phyloP scores from a whole-genome alignment of 2,329 filamentous ascomycete genomes.

The Paracoccidioides lutzii region DNA sequence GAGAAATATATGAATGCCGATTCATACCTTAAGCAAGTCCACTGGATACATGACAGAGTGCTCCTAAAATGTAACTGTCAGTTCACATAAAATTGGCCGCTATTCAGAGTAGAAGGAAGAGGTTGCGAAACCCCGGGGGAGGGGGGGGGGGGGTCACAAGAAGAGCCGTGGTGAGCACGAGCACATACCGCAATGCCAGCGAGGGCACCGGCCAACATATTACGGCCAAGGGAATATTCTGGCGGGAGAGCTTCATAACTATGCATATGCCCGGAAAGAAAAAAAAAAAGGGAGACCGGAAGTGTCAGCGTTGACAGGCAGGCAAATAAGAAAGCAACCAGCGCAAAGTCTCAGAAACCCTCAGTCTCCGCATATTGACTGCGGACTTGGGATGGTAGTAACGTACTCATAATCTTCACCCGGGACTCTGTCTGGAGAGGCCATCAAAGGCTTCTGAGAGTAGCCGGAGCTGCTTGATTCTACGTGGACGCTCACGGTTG shows the following conservation, averaged over 20 bases:
- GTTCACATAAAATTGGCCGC: background rate
- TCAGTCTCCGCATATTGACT: background rate
- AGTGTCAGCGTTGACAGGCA: background rate
- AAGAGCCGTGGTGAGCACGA: background rate
- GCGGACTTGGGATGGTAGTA: background rate
- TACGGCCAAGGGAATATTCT: conserved; percentile 85
- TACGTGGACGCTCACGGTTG: conserved; percentile 7
- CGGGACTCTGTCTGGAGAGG: conserved; percentile 28
- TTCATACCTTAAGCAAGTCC: conserved; percentile 82
- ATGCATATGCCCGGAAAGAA: conserved; percentile 10
- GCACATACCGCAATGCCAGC: conserved; percentile 78
- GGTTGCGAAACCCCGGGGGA: background rate
- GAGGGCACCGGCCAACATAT: conserved; percentile 93
- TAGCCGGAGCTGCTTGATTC: conserved; percentile 21
- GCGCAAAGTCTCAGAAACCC: background rate
- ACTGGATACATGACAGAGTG: conserved; percentile 99
- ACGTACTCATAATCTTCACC: conserved; percentile 37
- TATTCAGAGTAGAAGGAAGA: background rate
- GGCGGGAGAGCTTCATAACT: conserved; percentile 88
- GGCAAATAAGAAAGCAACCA: conserved; percentile 5
- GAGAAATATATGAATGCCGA: background rate
- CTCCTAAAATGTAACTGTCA: conserved; percentile 46
- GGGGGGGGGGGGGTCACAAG: background rate
- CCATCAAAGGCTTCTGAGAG: conserved; percentile 28
- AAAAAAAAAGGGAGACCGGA: background rate